phyloP scores from a whole-genome alignment of 179 eudicot genomes.

The Actinidia polygama region DNA sequence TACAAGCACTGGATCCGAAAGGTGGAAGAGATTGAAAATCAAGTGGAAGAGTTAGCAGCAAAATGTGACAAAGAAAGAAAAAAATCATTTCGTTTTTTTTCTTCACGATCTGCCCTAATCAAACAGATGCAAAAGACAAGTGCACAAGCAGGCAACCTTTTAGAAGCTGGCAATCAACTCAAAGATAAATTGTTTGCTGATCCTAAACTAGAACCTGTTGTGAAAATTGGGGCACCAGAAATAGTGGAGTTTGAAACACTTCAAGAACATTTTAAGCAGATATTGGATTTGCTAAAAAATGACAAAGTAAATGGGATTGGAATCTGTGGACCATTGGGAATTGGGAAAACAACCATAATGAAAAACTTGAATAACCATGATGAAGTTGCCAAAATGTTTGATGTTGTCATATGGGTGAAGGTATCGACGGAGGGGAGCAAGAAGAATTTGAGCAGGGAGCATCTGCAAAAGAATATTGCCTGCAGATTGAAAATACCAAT shows the following conservation, averaged over 20 bases:
- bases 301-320: slow-evolving; percentile 12
- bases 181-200: neutral
- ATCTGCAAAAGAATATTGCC: neutral
- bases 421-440: slow-evolving; percentile 11
- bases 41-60: neutral
- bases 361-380: slow-evolving; percentile 23
- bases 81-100: neutral
- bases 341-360: slow-evolving; percentile 25
- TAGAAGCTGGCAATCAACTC: neutral
- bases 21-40: neutral
- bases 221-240: neutral
- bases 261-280: neutral
- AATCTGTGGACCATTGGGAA: slow-evolving; percentile 11
- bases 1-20: neutral
- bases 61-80: neutral
- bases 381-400: slow-evolving; percentile 13
- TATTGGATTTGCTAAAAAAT: slow-evolving; percentile 1
- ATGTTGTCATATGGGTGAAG: slow-evolving; percentile 15
- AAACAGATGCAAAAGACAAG: slow-evolving; percentile 1
- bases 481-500: neutral
- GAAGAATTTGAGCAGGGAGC: slow-evolving; percentile 10
- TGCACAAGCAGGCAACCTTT: neutral
- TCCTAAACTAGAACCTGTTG: neutral
- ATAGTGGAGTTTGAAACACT: neutral
- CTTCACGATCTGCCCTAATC: neutral